Conservation (phyloP, 345 rosid species). For the Psidium guajava region DNA sequence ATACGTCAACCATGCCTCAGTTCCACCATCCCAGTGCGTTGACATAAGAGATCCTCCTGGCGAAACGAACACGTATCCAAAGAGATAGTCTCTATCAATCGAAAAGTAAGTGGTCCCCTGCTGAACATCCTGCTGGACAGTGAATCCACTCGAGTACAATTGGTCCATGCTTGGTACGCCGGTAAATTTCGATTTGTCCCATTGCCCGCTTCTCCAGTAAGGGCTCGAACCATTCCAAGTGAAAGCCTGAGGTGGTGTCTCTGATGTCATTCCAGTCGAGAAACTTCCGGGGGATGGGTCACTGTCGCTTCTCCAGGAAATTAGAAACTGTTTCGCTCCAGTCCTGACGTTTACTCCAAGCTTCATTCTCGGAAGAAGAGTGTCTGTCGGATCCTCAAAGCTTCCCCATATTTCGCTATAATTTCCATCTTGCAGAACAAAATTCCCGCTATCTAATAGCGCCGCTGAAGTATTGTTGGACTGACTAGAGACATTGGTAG, state of each 20-base stretch:
- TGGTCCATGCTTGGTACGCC: not conserved
- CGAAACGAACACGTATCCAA: not conserved
- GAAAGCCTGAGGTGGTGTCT: constrained; percentile 14
- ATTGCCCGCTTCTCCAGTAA: constrained; percentile 1
- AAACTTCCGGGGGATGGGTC: constrained; percentile 24
- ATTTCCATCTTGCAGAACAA: constrained; percentile 6
- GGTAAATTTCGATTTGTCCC: constrained; percentile 5
- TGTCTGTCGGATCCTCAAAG: constrained; percentile 25
- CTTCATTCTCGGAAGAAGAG: constrained; percentile 24
- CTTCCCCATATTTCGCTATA: constrained; percentile 16
- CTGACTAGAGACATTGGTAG: not conserved
- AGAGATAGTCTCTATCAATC: not conserved
- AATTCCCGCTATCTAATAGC: constrained; percentile 21
- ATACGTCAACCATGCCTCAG: not conserved
- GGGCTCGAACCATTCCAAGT: not conserved
- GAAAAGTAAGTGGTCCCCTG: not conserved
- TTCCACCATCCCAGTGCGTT: constrained; percentile 4
- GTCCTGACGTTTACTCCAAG: constrained; percentile 11
- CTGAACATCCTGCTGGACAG: not conserved
- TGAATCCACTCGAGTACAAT: not conserved
- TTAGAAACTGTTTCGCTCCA: constrained; percentile 1
- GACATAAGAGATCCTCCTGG: not conserved
- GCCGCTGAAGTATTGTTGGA: not conserved
- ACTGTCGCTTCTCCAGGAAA: constrained; percentile 14
- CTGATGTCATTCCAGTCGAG: constrained; percentile 2